Evolutionary conservation across 192 early-diverging fungal species (phyloP), one percentile per base, ranked within the genome.

Genomic region (Dispira simplex): DNA sequence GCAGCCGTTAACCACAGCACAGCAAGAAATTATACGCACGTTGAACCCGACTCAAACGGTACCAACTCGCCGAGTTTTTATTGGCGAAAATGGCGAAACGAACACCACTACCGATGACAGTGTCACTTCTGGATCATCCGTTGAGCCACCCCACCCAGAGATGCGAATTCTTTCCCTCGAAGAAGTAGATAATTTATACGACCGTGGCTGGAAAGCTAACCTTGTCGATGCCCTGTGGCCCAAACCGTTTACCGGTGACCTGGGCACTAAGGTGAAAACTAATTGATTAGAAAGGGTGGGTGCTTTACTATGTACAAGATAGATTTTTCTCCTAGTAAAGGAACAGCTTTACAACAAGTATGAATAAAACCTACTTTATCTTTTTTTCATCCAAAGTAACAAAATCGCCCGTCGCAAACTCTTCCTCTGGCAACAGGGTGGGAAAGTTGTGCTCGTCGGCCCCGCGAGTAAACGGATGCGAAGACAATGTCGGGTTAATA

Each of bases 131-230:
- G 18, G 21, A 16, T 4, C 48, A 20, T 51, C 48, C 16, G 48
- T 9, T 23, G 48, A 51, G 21, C 9, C 48, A 20, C 48, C 9
- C 9, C 3, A 51, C 18, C 18, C 16, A 16, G 48, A 16, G 18
- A 51, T 23, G 1, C 16, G 16, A 23, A 27, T 58, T 18, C n/a
- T 2, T 18, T 58, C 56, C 32, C 67, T 75, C 60, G 64, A 62
- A n/a, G 66, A 77, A 28, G 67, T 77, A 44, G 60, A 64, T 9
- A 77, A 77, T 46, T 18, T 25, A 43, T 77, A 77, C 58, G 64
- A 75, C 62, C 67, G 64, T n/a, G 73, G 76, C 8, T 27, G 62
- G 11, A 72, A 69, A 71, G 44, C 26, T 16, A 77, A 77, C 48
- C 62, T 77, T 47, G 13, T 23, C 2, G 16, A 39, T 9, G 56